Evolutionary conservation across 148 eudicot species (phyloP).

Genomic region (Amaranthus palmeri): DNA sequence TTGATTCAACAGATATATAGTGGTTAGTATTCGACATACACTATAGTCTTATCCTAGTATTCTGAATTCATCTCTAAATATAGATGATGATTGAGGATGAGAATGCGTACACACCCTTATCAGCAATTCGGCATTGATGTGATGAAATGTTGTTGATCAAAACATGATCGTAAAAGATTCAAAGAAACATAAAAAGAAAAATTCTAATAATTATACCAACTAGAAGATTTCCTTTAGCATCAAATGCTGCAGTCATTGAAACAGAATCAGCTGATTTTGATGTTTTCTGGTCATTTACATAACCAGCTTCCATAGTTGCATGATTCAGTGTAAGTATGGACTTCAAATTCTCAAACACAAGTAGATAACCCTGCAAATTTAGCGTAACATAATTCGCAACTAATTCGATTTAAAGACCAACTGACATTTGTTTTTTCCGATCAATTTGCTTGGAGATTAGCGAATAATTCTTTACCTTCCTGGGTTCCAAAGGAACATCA

Average conservation of each 20-base stretch:
- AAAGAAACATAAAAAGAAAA: not conserved
- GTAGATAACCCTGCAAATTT: slow-evolving; percentile 65
- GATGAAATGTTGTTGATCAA: not conserved
- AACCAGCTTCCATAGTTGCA: slow-evolving; percentile 80
- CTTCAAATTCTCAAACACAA: slow-evolving; percentile 57
- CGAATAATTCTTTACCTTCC: slow-evolving; percentile 48
- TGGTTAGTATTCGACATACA: too few species aligned
- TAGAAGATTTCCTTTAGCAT: slow-evolving; percentile 68
- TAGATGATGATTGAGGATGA: too few species aligned
- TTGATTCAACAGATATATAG: too few species aligned
- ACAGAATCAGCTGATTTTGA: slow-evolving; percentile 33
- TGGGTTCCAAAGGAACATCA: slow-evolving; percentile 66
- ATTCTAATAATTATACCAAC: slow-evolving; percentile 40
- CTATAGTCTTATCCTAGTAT: too few species aligned
- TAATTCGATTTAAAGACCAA: too few species aligned
- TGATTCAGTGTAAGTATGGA: slow-evolving; percentile 55
- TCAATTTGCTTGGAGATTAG: not conserved
- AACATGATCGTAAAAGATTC: not conserved
- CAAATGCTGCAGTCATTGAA: slow-evolving; percentile 88
- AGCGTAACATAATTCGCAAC: not conserved
- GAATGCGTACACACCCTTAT: too few species aligned
- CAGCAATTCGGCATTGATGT: too few species aligned
- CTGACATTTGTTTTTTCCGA: too few species aligned
- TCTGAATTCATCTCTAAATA: too few species aligned
- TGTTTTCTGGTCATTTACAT: slow-evolving; percentile 43